Conservation (phyloP, 306 rosid species). For the barrel medic (Medicago truncatula) region MtrunA17r5.0-ANR NC_053045.1:55898501-55899000, state of each 20-base stretch:
- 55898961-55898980: slow-evolving; percentile 58
- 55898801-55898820: slow-evolving; percentile 94
- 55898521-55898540: slow-evolving; percentile 93
- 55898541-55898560: slow-evolving; percentile 80
- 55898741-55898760: slow-evolving; percentile 6
- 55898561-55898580: slow-evolving; percentile 66
- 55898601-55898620: not conserved
- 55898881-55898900: slow-evolving; percentile 84
- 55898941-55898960: slow-evolving; percentile 64
- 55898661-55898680: too few relatives aligned
- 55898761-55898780: slow-evolving; percentile 32
- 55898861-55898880: slow-evolving; percentile 96
- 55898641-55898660: too few relatives aligned
- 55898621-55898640: too few relatives aligned
- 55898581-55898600: slow-evolving; percentile 20
- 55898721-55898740: slow-evolving; percentile 24
- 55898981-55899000: slow-evolving; percentile 75
- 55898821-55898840: slow-evolving; percentile 83
- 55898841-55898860: slow-evolving; percentile 78
- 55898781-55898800: slow-evolving; percentile 78
- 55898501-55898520: slow-evolving; percentile 76
- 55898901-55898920: slow-evolving; percentile 90
- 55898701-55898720: not conserved
- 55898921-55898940: slow-evolving; percentile 83
- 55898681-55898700: too few relatives aligned